These are phyloP conservation scores for Phaffomyces opuntiae DNA, from an alignment of 805 yeast species.

Conservation along the genomic window DNA sequence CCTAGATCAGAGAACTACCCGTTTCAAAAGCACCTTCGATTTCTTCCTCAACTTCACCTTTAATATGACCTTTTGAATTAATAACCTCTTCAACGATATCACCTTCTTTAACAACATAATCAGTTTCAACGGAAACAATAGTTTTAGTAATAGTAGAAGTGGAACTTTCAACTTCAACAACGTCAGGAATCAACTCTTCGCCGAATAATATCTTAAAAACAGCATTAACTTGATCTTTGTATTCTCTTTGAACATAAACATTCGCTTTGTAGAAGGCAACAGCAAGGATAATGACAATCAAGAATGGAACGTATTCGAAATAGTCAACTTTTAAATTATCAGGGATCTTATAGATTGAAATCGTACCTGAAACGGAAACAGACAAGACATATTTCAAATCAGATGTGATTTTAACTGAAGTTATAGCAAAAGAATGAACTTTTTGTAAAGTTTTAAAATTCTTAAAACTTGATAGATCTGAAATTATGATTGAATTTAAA, in stretches of 20 bases:
- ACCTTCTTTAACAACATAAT: slow-evolving; percentile 13
- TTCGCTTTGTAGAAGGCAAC: slow-evolving; percentile 3
- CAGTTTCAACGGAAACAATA: slow-evolving; percentile 3
- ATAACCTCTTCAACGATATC: slow-evolving; percentile 17
- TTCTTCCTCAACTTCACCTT: not conserved
- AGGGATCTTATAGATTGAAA: slow-evolving; percentile 58
- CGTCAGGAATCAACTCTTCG: not conserved
- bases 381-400: slow-evolving; percentile 5
- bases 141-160: not conserved
- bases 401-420: slow-evolving; percentile 55
- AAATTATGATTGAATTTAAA: slow-evolving; percentile 59
- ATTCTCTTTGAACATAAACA: slow-evolving; percentile 12
- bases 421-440: slow-evolving; percentile 76
- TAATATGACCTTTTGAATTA: slow-evolving; percentile 6
- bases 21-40: not conserved
- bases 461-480: slow-evolving; percentile 45
- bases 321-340: slow-evolving; percentile 26
- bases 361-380: slow-evolving; percentile 60
- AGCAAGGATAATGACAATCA: slow-evolving; percentile 7
- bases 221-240: slow-evolving; percentile 8
- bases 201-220: slow-evolving; percentile 12
- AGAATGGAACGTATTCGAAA: slow-evolving; percentile 7
- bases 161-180: not conserved
- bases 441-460: slow-evolving; percentile 44
- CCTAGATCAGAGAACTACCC: not conserved